phyloP scores from a whole-genome alignment of 108 stramenopile genomes.

The Tribonema minus region DNA sequence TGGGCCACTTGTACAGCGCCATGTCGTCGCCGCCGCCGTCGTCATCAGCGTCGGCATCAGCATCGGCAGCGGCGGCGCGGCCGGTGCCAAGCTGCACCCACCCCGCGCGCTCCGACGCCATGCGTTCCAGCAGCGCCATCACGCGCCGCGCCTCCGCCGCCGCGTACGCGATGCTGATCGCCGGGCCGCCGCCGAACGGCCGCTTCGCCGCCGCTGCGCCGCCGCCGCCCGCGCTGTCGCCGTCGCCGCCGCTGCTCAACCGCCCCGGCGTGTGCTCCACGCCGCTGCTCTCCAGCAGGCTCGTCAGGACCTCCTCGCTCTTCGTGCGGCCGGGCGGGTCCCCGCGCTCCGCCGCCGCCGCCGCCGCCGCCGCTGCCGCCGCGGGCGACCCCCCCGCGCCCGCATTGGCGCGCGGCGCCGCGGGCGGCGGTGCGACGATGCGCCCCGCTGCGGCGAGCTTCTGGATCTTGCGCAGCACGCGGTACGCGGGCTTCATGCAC shows the following conservation, averaged over 20 bases:
- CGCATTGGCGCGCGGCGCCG: background rate
- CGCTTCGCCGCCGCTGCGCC: background rate
- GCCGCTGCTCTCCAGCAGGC: background rate
- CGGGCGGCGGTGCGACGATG: too few relatives aligned
- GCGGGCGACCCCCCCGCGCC: background rate
- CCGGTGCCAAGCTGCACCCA: conserved; percentile 17
- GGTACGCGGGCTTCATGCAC: conserved; percentile 41
- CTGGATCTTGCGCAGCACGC: conserved; percentile 28
- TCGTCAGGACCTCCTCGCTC: background rate
- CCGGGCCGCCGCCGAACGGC: background rate
- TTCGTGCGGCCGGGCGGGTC: background rate
- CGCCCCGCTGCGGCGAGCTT: background rate
- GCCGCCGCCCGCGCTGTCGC: background rate
- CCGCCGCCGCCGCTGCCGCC: too few relatives aligned
- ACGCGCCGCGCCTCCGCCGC: conserved; percentile 28
- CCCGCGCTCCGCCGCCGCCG: too few relatives aligned
- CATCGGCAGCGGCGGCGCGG: background rate
- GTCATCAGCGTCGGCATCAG: background rate
- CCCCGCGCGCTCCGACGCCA: conserved; percentile 11
- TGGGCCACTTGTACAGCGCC: conserved; percentile 38
- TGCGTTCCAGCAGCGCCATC: conserved; percentile 24
- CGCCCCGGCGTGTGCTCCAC: background rate
- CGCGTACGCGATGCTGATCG: background rate
- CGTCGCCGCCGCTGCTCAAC: background rate
- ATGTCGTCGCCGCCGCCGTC: conserved; percentile 23